phyloP scores from a whole-genome alignment of 2,329 filamentous ascomycete genomes.

The Sclerotinia subarctica region DNA sequence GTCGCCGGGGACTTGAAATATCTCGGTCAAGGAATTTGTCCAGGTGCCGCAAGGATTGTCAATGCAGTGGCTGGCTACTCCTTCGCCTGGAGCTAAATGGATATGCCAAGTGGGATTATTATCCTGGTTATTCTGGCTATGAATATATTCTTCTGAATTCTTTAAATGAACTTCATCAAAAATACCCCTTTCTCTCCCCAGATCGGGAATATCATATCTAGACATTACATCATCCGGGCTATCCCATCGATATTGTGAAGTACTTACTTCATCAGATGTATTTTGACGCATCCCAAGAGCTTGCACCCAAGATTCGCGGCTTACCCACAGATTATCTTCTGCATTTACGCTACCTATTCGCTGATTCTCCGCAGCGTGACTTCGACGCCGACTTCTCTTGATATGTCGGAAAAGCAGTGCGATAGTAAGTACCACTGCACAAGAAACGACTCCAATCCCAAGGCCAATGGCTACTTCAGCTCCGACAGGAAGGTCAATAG shows the following conservation, averaged over 20 bases:
- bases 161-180: not conserved
- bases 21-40: not conserved
- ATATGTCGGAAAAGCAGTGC: not conserved
- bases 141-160: not conserved
- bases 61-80: not conserved
- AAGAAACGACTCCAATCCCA: not conserved
- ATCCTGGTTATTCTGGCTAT: not conserved
- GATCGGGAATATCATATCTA: not conserved
- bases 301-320: not conserved
- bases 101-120: not conserved
- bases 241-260: not conserved
- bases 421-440: not conserved
- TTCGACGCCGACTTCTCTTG: not conserved
- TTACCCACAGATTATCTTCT: not conserved
- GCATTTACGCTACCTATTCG: not conserved
- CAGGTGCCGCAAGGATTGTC: not conserved
- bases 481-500: not conserved
- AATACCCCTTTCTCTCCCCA: not conserved
- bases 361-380: not conserved
- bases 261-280: not conserved
- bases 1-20: not conserved
- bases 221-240: not conserved
- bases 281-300: not conserved
- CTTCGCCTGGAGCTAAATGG: not conserved
- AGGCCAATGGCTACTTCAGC: conserved; percentile 9